phyloP scores from a whole-genome alignment of 2,329 filamentous ascomycete genomes.

The Neofusicoccum cordaticola region DNA sequence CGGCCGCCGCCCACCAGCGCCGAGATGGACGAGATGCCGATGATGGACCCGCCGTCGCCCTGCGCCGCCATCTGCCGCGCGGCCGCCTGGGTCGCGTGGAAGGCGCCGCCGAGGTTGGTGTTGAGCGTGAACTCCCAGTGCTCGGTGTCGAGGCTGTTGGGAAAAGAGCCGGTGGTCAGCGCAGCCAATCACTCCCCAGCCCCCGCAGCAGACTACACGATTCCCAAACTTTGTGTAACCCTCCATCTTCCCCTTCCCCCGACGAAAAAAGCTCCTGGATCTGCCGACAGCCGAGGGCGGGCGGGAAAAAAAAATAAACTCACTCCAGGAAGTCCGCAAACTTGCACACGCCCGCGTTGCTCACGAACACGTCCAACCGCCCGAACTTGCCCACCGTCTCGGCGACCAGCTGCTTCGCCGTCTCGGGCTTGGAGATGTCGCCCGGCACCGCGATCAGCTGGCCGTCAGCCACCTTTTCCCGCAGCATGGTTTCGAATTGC shows the following conservation, averaged over 20 bases:
- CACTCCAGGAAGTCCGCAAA: slow-evolving; percentile 82
- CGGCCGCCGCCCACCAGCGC: slow-evolving; percentile 74
- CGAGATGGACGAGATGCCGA: slow-evolving; percentile 69
- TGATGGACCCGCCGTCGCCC: slow-evolving; percentile 72
- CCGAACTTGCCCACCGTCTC: slow-evolving; percentile 62
- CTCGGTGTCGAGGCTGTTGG: slow-evolving; percentile 58
- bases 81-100: slow-evolving; percentile 81
- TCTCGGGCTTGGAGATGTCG: slow-evolving; percentile 73
- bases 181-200: no score
- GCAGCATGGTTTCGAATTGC: slow-evolving; percentile 50
- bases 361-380: slow-evolving; percentile 67
- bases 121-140: slow-evolving; percentile 70
- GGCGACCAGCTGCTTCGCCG: slow-evolving; percentile 65
- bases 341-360: slow-evolving; percentile 83
- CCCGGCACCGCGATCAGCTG: slow-evolving; percentile 66
- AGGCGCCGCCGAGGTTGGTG: slow-evolving; percentile 85
- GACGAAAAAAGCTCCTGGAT: not conserved
- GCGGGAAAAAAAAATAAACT: not conserved
- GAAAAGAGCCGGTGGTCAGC: not conserved
- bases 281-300: no score
- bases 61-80: slow-evolving; percentile 73
- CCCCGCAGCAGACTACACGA: no score
- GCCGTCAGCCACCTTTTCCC: slow-evolving; percentile 26
- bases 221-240: no score
- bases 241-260: no score